Evolutionary conservation across 441 rosid genomes (phyloP), one percentile per base, ranked within the genome.

Genomic region (Erodium trifolium): DNA sequence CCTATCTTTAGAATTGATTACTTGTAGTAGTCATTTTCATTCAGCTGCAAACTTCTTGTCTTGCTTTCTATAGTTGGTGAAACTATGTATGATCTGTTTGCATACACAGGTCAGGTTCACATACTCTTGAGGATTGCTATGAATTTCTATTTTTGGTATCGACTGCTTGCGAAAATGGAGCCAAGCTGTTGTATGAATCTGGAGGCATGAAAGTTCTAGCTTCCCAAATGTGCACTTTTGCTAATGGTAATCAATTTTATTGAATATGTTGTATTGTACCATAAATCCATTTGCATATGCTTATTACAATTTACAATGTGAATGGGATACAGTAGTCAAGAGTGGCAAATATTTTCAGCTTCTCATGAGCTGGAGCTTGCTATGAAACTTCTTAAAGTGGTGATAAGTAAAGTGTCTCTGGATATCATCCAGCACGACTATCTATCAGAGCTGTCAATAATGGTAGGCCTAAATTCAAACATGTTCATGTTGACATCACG

Each of bases 141-240:
- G 97, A 94, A 73, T 72, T 90, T 79, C 77, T 94, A 57, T 87
- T 80, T 79, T 79, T 90, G 81, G 88, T 88, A 13, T 78, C 82
- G 43, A 57, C 88, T 16, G 85, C 94, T 67, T 80, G 73, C 68
- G 87, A 83, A 68, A 80, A 76, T 76, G 98, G 93, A 68, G 75
- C 80, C 64, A 68, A 67, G 39, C 29, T 73, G 31, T 80, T 94
- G 62, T 73, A 72, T 19, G 81, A 87, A 69, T 84, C 85, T 67
- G 92, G 86, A 76, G 99, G 97, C 73, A 73, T 90, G 80, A 87
- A 83, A 79, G 86, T 86, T 72, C 77, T 94, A 35, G 88, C 90
- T 76, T 78, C 78, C 17, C 92, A 85, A 72, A 79, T 92, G 78
- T 76, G 84, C 73, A 60, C 73, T 71, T 72, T 94, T 41, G 75